Percentiles rank a stretch among this genome's conserved stretches.
Evolutionary conservation across 2,329 filamentous ascomycete species (phyloP).

Genomic region (Scopulariopsis brevicaulis): DNA sequence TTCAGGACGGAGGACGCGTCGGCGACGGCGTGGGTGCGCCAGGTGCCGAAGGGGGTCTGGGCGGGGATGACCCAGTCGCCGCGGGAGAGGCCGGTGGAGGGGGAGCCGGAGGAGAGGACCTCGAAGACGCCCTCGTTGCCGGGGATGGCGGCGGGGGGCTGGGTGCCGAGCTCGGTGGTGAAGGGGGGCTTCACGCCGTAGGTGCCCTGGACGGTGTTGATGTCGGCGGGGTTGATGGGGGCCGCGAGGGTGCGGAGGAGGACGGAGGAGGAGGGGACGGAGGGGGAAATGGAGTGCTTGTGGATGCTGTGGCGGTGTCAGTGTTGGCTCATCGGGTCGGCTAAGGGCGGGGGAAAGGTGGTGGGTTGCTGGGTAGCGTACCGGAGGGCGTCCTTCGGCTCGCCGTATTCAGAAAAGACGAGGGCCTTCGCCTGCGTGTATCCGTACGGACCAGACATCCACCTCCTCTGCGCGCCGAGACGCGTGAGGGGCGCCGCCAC

Average conservation of each 20-base stretch:
- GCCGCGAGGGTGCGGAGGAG: conserved; percentile 82
- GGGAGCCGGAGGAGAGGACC: conserved; percentile 58
- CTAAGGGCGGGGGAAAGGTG: neutral
- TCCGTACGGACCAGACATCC: conserved; percentile 56
- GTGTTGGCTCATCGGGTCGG: neutral
- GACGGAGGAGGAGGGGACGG: conserved; percentile 50
- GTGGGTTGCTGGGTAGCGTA: conserved; percentile 17
- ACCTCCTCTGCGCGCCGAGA: conserved; percentile 19
- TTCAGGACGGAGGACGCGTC: conserved; percentile 46
- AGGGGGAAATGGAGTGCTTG: conserved; percentile 65
- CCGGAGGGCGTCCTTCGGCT: conserved; percentile 60
- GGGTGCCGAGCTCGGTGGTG: conserved; percentile 63
- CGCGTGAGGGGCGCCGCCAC: neutral
- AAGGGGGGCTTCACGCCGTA: conserved; percentile 82
- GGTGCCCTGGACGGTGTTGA: conserved; percentile 95
- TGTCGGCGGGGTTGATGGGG: conserved; percentile 92
- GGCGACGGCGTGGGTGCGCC: conserved; percentile 82
- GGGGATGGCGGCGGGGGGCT: conserved; percentile 63
- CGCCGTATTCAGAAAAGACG: conserved; percentile 62
- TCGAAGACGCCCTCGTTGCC: conserved; percentile 94
- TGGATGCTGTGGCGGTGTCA: conserved; percentile 40
- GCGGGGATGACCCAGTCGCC: conserved; percentile 95
- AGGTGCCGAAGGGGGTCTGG: conserved; percentile 75
- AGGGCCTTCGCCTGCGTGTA: conserved; percentile 81
- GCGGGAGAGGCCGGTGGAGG: conserved; percentile 40